Evolutionary conservation across 2,329 filamentous ascomycete species (phyloP), one percentile per base, ranked within the genome.

Genomic region (Diaporthe amygdali): DNA sequence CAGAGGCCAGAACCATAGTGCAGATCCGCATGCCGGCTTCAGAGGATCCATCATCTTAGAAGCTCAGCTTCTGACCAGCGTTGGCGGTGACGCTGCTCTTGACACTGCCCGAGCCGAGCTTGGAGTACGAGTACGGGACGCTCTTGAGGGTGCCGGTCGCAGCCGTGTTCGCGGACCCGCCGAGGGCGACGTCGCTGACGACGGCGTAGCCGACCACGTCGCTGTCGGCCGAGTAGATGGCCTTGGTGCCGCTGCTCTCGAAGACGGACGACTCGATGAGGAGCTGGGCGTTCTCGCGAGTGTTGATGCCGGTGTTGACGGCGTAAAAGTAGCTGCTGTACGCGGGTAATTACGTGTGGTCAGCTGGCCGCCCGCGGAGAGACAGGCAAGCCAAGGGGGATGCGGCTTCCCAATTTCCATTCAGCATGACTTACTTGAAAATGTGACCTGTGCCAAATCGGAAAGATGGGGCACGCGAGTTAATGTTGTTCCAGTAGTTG

Each of bases 391-490:
- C 2, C 5, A 30, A 7, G 4, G 30, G 39, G 10, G 17, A 41
- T 9, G 7, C 12, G n/a, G 22, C 22, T 47, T 6, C 2, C 9
- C 0, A 7, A 10, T 8, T 5, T 3, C 8, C 8, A 12, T 41
- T n/a, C 2, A 2, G 3, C 9, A 8, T n/a, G 8, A 47, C 59
- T 22, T 47, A 63, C 59, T 63, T 63, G 59, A 63, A 84, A 76
- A 86, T 79, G 81, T 93, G 91, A 10, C 83, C 89, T 37, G 88
- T 92, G 30, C 91, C 91, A 82, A 93, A 93, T 74, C 91, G 89
- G 78, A 92, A 78, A 4, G 86, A 89, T 5, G 91, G 91, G 0
- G 82, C 83, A 69, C 91, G 90, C 12, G 88, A 90, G 84, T 91
- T 90, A 78, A 92, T 80, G 83, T 92, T 91, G 74, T 78, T 77